Percentiles rank a stretch among this genome's conserved stretches.
Evolutionary conservation across 495 filamentous ascomycete genomes (phyloP).

Genomic region (Choiromyces venosus): DNA sequence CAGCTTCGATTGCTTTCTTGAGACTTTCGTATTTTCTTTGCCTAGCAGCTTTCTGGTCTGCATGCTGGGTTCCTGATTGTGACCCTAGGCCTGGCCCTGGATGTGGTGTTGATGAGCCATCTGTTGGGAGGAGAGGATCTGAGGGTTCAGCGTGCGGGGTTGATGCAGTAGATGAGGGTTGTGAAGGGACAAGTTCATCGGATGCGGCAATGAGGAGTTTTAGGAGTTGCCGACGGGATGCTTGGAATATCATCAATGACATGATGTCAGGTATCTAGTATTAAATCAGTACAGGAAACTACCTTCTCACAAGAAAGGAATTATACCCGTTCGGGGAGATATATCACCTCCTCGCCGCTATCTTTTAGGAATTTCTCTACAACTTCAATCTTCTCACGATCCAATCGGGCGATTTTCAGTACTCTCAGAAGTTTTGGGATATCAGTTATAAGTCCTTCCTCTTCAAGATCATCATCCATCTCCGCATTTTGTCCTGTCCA

Average conservation of each 20-base stretch:
- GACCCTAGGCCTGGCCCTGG: not conserved
- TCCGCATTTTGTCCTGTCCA: slow-evolving; percentile 31
- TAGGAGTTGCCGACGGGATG: slow-evolving; percentile 72
- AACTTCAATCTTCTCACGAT: slow-evolving; percentile 81
- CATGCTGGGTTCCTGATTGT: slow-evolving; percentile 10
- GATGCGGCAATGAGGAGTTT: slow-evolving; percentile 52
- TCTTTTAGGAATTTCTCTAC: slow-evolving; percentile 73
- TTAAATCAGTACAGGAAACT: not conserved
- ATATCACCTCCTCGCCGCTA: slow-evolving; percentile 70
- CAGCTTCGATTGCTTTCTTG: slow-evolving; percentile 54
- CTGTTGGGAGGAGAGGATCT: not conserved
- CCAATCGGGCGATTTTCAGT: slow-evolving; percentile 65
- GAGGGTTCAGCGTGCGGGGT: not conserved
- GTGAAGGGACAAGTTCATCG: slow-evolving; percentile 8
- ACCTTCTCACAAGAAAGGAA: not conserved
- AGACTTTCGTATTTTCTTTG: slow-evolving; percentile 51
- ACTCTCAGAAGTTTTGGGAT: slow-evolving; percentile 59
- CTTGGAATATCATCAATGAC: slow-evolving; percentile 79
- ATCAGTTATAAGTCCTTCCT: slow-evolving; percentile 57
- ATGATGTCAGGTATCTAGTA: slow-evolving; percentile 73
- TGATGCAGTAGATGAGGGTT: slow-evolving; percentile 23
- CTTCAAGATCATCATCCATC: slow-evolving; percentile 35
- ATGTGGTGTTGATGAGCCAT: not conserved
- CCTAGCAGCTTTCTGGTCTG: slow-evolving; percentile 26
- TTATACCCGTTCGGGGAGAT: slow-evolving; percentile 60